These are phyloP conservation scores for Solanum tarapatanum DNA, from an alignment of 257 asterid genomes.

Conservation along the genomic window DNA sequence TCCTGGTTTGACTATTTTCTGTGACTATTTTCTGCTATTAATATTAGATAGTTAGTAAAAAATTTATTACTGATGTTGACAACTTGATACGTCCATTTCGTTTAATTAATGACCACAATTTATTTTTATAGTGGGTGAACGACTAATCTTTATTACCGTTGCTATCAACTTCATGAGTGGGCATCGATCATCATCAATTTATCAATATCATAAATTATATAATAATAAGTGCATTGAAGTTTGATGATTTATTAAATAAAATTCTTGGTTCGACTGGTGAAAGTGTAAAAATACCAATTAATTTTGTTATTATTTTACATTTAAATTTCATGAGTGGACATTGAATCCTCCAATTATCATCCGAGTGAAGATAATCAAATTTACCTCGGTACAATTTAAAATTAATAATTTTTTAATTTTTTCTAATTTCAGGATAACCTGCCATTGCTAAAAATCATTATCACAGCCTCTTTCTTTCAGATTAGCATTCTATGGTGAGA, in stretches of 20 bases:
- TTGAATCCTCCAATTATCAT: not conserved
- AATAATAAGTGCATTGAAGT: not conserved
- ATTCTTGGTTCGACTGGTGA: not conserved
- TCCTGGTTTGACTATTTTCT: not conserved
- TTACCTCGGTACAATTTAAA: not conserved
- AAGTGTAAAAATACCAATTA: not conserved
- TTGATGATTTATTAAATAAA: not conserved
- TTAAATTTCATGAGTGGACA: not conserved
- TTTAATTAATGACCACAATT: not conserved
- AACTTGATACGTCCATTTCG: not conserved
- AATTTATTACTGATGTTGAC: not conserved
- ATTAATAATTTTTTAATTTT: too few relatives aligned
- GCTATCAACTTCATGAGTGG: slow-evolving; percentile 9
- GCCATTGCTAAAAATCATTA: too few relatives aligned
- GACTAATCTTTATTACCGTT: slow-evolving; percentile 8
- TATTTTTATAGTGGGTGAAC: slow-evolving; percentile 2
- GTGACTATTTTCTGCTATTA: not conserved
- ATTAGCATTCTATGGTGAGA: too few relatives aligned
- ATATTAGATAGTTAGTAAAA: not conserved
- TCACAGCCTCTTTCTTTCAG: too few relatives aligned
- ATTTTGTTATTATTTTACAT: not conserved
- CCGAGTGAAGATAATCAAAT: not conserved
- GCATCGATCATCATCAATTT: not conserved
- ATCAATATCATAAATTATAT: not conserved
- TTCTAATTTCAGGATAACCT: too few relatives aligned